Base-by-base conservation (phyloP, 768 basidiomycete genomes). In the Lentinus tigrinus region DNA sequence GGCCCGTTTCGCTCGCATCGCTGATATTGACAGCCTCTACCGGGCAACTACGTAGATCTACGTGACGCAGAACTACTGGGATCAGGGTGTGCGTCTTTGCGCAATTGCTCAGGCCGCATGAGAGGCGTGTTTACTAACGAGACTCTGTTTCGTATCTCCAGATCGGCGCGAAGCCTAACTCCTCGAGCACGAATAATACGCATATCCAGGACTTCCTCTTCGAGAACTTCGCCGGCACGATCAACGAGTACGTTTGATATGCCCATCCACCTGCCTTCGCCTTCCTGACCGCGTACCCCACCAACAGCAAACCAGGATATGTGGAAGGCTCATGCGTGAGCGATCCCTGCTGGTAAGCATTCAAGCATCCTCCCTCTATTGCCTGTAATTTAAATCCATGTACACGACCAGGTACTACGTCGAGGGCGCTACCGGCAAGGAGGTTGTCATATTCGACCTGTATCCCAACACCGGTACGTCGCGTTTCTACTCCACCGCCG, bases 41-140 rank as follows among this genome's bases (percentile, higher is more conserved):
- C 34, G 16, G 5, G 9, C 16, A 10, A 21, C 24, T 17, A 2
- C 21, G 16, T 42, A 85, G 83, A 85, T 85, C 34, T 84, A 81
- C 60, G 71, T 84, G 16, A 85, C 84, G 1, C 85, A 85, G 67
- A 87, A 85, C 69, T 87, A 87, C 62, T 84, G 81, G 82, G 83
- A 87, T 58, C 84, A 85, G 69, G 76, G 72, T 16, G 81, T 81
- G 64, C 51, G 73, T 69, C 5, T 11, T 26, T 17, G 17, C 44
- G 43, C n/a, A 5, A 9, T 24, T 7, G 42, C 42, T 19, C 36
- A 37, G 36, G 36, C 36, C 36, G 9, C 36, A 8, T 37, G 36
- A 37, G n/a, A 26, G 19, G 11, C 28, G 10, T 4, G 28, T 31
- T 31, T 10, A 31, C 28, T 4, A 31, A n/a, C n/a, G n/a, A 31